A percentile compares a stretch with the other conserved stretches of the same genome.
phyloP scores from a whole-genome alignment of 768 basidiomycete species.

The Phaffia tasmanica region DNA sequence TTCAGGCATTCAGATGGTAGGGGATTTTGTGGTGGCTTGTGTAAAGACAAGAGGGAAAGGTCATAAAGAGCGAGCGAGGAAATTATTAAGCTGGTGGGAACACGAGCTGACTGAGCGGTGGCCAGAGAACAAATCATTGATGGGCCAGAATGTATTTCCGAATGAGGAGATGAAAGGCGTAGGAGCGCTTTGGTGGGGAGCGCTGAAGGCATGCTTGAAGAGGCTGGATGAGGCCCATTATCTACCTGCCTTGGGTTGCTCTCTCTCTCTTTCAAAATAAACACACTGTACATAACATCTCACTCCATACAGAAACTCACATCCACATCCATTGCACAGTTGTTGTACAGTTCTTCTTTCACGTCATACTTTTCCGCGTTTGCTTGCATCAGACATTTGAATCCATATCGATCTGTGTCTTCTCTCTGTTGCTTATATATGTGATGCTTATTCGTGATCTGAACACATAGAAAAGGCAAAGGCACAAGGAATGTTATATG shows the following conservation, averaged over 20 bases:
- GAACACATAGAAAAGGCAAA: too few relatives aligned
- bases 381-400: too few relatives aligned
- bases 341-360: too few relatives aligned
- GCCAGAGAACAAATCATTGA: background rate
- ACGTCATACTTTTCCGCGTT: too few relatives aligned
- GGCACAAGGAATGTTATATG: too few relatives aligned
- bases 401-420: too few relatives aligned
- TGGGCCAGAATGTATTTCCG: too few relatives aligned
- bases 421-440: too few relatives aligned
- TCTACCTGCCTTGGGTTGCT: background rate
- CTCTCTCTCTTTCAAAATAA: constrained; percentile 1
- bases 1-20: constrained; percentile 3
- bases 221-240: constrained; percentile 1
- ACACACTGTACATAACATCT: too few relatives aligned
- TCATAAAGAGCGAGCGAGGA: constrained; percentile 4
- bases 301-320: too few relatives aligned
- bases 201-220: background rate
- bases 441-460: too few relatives aligned
- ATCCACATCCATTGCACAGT: too few relatives aligned
- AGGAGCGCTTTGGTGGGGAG: constrained; percentile 13
- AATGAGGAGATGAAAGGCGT: background rate
- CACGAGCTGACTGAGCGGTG: background rate
- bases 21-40: constrained; percentile 12
- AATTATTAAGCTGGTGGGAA: constrained; percentile 15
- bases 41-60: constrained; percentile 4